phyloP scores from a whole-genome alignment of 371 early-diverging fungal genomes.

The Phascolomyces articulosus region DNA sequence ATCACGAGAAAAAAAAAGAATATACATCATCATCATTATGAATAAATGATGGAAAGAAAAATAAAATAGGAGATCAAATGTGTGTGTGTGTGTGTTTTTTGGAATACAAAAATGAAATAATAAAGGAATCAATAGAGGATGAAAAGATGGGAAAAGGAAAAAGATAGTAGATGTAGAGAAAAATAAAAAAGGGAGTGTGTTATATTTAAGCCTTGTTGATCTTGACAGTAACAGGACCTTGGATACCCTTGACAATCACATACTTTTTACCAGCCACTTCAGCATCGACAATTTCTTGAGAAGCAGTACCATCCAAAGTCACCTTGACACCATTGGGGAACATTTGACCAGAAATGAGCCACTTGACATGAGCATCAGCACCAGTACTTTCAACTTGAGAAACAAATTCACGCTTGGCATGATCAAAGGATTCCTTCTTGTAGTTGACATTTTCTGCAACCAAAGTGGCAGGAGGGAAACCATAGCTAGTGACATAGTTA shows the following conservation, averaged over 20 bases:
- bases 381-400: conserved; percentile 26
- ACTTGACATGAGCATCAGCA: conserved; percentile 8
- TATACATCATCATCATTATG: too few relatives aligned
- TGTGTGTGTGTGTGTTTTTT: neutral
- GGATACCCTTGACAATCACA: conserved; percentile 29
- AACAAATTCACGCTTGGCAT: conserved; percentile 21
- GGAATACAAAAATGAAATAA: too few relatives aligned
- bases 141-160: neutral
- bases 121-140: too few relatives aligned
- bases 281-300: conserved; percentile 17
- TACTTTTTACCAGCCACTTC: conserved; percentile 31
- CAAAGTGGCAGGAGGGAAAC: conserved; percentile 32
- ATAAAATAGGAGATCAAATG: too few relatives aligned
- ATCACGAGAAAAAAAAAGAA: too few relatives aligned
- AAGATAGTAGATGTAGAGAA: neutral
- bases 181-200: neutral
- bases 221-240: conserved; percentile 20
- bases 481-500: conserved; percentile 35
- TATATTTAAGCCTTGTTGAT: conserved; percentile 26
- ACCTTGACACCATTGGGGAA: conserved; percentile 44
- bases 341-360: conserved; percentile 35
- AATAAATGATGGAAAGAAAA: too few relatives aligned
- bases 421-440: conserved; percentile 38
- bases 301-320: neutral
- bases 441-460: conserved; percentile 21